Evolutionary conservation across 2,329 filamentous ascomycete species (phyloP), one percentile per base, ranked within the genome.

Genomic region (Ophiocordyceps sinensis): DNA sequence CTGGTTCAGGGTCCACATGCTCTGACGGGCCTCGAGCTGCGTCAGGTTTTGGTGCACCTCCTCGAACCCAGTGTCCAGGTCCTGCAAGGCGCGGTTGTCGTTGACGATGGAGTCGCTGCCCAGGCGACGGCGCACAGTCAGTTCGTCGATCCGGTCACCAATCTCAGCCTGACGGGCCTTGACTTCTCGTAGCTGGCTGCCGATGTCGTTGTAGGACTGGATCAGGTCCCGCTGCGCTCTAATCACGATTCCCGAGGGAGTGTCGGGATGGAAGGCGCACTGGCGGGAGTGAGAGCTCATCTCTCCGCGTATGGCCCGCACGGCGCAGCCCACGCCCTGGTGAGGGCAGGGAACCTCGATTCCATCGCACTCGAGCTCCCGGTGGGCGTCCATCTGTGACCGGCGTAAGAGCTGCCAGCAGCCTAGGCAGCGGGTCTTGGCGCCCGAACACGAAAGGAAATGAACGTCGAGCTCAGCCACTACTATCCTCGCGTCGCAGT

Each of bases 1-100:
- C 53, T 79, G 73, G 49, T 77, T 78, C 51, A 79, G 65, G 9
- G 76, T 65, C 65, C 74, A 70, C 57, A 77, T 70, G 28, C 68
- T 74, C 51, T 78, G 74, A 38, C 73, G 68, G 4, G 70, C 71
- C 51, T 79, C 75, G 39, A 77, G 63, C 43, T 77, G 74, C 17
- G 68, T 71, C 31, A 79, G 51, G 35, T 68, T 69, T 42, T 73
- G 68, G 39, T 73, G 70, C 3, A 79, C 57, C 38, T 73, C 68
- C 48, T 75, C 72, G 35, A 79, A 69, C 4, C 63, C 61, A 26
- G 60, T 60, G 40, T 64, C 61, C 19, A 64, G 45, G 40, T 64
- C 56, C 64, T 71, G 53, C 53, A 66, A 63, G 5, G 61, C 62
- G 23, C 61, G 53, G 26, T 54, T 59, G 49, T 77, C 72, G 47